Percentiles rank a stretch among this genome's conserved stretches.
These are phyloP conservation scores for Lycium ferocissimum DNA, from an alignment of 257 asterid genomes.

Conservation along the genomic window DNA sequence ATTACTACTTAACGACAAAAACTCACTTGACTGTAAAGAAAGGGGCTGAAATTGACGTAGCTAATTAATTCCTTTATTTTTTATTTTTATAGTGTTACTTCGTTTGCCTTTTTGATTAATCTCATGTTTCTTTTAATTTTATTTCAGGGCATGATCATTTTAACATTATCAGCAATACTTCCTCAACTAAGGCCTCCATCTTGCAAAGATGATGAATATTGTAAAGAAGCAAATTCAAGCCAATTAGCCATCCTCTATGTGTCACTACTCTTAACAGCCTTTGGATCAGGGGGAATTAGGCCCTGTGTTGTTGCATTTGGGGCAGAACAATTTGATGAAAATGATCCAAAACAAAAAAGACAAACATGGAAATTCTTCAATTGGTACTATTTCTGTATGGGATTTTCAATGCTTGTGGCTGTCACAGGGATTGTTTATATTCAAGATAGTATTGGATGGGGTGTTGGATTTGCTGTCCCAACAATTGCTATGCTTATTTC, in stretches of 20 bases:
- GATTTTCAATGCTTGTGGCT: slow-evolving; percentile 76
- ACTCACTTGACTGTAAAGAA: too few species aligned
- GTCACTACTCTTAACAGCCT: slow-evolving; percentile 67
- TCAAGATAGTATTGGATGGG: slow-evolving; percentile 90
- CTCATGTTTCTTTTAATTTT: background rate
- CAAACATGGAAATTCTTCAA: slow-evolving; percentile 89
- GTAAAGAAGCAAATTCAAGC: slow-evolving; percentile 61
- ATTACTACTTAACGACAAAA: too few species aligned
- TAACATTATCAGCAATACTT: slow-evolving; percentile 66
- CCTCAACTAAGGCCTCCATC: slow-evolving; percentile 78
- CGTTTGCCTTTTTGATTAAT: background rate
- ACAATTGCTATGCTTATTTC: slow-evolving; percentile 76
- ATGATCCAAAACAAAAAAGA: slow-evolving; percentile 63
- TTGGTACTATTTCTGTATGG: slow-evolving; percentile 94
- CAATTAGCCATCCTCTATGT: slow-evolving; percentile 70
- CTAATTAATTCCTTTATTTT: too few species aligned
- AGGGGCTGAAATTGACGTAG: too few species aligned
- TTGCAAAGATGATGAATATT: slow-evolving; percentile 48
- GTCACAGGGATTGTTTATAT: slow-evolving; percentile 79
- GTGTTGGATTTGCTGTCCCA: slow-evolving; percentile 88
- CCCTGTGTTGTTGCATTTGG: slow-evolving; percentile 90
- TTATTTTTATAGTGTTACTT: too few species aligned
- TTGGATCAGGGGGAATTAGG: slow-evolving; percentile 82
- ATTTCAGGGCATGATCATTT: slow-evolving; percentile 73
- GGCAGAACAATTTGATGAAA: slow-evolving; percentile 81